phyloP scores from a whole-genome alignment of 2,329 filamentous ascomycete species.

The Apiospora kogelbergensis region DNA sequence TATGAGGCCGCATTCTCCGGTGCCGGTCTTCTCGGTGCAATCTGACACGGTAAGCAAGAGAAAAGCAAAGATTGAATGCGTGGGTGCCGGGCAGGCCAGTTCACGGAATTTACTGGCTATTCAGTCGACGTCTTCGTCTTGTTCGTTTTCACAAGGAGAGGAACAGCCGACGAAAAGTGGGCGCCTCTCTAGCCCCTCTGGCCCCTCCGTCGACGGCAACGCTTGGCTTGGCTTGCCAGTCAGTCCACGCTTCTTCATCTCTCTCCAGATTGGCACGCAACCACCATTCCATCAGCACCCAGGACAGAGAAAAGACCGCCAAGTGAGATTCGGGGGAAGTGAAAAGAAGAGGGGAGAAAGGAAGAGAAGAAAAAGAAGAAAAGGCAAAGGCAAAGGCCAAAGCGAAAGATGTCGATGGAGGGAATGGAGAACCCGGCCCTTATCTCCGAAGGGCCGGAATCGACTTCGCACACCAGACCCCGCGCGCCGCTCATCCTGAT shows the following conservation, averaged over 20 bases:
- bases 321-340: neutral
- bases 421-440: slow-evolving; percentile 26
- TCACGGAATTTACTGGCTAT: neutral
- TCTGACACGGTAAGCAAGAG: neutral
- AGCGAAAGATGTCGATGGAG: slow-evolving; percentile 27
- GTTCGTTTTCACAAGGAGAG: neutral
- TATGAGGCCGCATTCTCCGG: neutral
- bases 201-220: neutral
- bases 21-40: neutral
- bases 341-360: neutral
- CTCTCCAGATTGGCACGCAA: neutral
- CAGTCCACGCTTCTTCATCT: neutral
- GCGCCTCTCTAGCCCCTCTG: neutral
- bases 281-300: neutral
- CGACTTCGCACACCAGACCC: slow-evolving; percentile 16
- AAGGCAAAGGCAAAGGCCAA: neutral
- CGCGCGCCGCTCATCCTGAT: slow-evolving; percentile 53
- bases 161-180: neutral
- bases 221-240: neutral
- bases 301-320: neutral
- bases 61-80: too few relatives aligned
- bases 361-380: neutral
- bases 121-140: neutral
- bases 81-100: neutral
- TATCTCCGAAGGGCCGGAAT: slow-evolving; percentile 26